A percentile compares a stretch with the other conserved stretches of the same genome.
These are phyloP conservation scores for Aspergillus biplanus DNA, from an alignment of 495 filamentous ascomycete species.

Conservation along the genomic window DNA sequence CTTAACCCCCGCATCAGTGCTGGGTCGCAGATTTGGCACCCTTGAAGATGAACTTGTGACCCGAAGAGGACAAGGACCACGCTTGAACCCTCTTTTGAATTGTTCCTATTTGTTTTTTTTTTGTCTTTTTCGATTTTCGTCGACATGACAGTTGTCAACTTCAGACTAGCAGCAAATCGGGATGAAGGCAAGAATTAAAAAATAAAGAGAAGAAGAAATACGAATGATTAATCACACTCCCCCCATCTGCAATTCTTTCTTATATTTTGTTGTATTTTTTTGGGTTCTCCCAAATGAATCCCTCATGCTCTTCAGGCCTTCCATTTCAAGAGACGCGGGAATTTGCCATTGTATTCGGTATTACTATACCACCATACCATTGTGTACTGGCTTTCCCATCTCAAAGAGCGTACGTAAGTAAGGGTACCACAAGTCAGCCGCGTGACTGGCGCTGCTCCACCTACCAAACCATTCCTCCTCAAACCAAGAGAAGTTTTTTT, in stretches of 20 bases:
- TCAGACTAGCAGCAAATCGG: neutral
- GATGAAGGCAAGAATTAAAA: no score
- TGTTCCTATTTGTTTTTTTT: neutral
- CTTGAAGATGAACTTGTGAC: constrained; percentile 26
- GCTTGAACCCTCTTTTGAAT: neutral
- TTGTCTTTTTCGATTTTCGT: neutral
- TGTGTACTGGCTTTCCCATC: constrained; percentile 1
- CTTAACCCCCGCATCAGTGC: constrained; percentile 31
- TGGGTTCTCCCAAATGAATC: no score
- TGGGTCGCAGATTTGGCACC: constrained; percentile 15
- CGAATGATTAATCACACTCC: no score
- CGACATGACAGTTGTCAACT: constrained; percentile 16
- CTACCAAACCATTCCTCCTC: constrained; percentile 21
- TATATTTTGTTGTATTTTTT: neutral
- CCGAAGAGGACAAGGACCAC: constrained; percentile 11
- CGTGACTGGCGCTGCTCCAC: constrained; percentile 26
- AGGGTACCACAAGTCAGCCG: constrained; percentile 23
- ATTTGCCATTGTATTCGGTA: constrained; percentile 3
- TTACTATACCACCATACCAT: neutral
- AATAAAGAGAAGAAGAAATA: no score
- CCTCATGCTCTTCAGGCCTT: neutral
- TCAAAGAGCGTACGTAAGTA: constrained; percentile 10
- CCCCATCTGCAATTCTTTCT: no score
- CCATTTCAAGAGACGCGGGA: neutral
- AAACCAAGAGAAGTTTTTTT: constrained; percentile 4